Evolutionary conservation across 768 basidiomycete species (phyloP).

Genomic region (Leccinum imitatum): DNA sequence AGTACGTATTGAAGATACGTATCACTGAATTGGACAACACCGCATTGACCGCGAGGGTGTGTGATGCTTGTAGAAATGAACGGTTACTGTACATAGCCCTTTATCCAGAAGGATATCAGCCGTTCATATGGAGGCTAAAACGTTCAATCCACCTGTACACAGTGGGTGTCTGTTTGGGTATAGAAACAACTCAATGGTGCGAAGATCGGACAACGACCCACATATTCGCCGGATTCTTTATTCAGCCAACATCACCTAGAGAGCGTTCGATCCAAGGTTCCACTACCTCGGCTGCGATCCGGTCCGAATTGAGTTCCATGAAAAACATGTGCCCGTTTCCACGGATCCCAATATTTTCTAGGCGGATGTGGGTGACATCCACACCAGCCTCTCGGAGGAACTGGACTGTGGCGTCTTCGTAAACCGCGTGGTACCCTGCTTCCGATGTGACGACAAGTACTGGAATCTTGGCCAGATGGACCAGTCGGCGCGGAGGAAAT

Average conservation of each 20-base stretch:
- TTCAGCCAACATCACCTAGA: constrained; percentile 6
- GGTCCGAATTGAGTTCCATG: constrained; percentile 49
- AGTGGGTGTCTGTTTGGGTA: neutral
- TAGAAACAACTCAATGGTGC: neutral
- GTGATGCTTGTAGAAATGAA: neutral
- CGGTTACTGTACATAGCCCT: neutral
- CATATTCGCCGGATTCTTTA: neutral
- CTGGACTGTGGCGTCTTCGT: constrained; percentile 45
- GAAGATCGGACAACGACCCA: neutral
- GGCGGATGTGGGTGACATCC: constrained; percentile 38
- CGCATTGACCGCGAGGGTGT: neutral
- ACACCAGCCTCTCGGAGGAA: constrained; percentile 48
- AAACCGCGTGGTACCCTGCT: constrained; percentile 49
- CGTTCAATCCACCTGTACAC: neutral
- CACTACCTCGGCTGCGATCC: constrained; percentile 42
- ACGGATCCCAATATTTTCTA: constrained; percentile 44
- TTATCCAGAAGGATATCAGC: neutral
- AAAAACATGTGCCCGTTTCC: constrained; percentile 61
- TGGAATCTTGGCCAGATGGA: constrained; percentile 43
- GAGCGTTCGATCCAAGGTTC: constrained; percentile 37
- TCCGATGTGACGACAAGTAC: constrained; percentile 51
- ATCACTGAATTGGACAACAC: neutral
- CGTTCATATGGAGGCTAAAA: neutral
- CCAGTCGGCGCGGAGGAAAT: constrained; percentile 40
- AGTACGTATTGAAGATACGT: neutral